phyloP scores from a whole-genome alignment of 2,329 filamentous ascomycete genomes.

The Phaeosphaeriaceae sp. region DNA sequence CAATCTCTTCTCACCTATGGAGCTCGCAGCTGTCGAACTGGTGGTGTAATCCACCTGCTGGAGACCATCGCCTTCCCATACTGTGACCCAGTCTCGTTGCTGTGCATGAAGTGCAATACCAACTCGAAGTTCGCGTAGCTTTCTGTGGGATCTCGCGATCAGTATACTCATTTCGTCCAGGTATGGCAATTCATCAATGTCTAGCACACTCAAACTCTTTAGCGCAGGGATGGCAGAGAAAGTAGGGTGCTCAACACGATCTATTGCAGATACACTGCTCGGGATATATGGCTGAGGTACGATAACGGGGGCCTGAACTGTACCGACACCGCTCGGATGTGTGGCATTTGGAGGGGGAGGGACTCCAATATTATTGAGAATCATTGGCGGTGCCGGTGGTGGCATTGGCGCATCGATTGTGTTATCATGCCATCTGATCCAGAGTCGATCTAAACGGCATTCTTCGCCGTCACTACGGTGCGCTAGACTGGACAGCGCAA shows the following conservation, averaged over 20 bases:
- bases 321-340: constrained; percentile 43
- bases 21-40: constrained; percentile 57
- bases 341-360: constrained; percentile 48
- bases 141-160: constrained; percentile 71
- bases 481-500: constrained; percentile 74
- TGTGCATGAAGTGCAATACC: constrained; percentile 68
- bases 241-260: constrained; percentile 76
- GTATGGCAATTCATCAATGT: constrained; percentile 83
- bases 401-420: constrained; percentile 52
- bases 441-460: constrained; percentile 74
- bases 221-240: constrained; percentile 79
- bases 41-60: constrained; percentile 68
- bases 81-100: constrained; percentile 62
- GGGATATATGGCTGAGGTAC: constrained; percentile 38
- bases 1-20: constrained; percentile 66
- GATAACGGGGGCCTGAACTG: constrained; percentile 40
- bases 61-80: constrained; percentile 68
- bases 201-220: constrained; percentile 76
- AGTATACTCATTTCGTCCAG: constrained; percentile 82
- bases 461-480: constrained; percentile 65
- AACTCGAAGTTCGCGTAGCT: constrained; percentile 73
- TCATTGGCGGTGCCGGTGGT: constrained; percentile 47
- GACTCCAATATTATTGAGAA: constrained; percentile 44
- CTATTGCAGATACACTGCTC: constrained; percentile 41
- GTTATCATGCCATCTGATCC: constrained; percentile 86